Conservation (phyloP, 2,329 filamentous ascomycete genomes). For the Bipolaris sorokiniana region DNA sequence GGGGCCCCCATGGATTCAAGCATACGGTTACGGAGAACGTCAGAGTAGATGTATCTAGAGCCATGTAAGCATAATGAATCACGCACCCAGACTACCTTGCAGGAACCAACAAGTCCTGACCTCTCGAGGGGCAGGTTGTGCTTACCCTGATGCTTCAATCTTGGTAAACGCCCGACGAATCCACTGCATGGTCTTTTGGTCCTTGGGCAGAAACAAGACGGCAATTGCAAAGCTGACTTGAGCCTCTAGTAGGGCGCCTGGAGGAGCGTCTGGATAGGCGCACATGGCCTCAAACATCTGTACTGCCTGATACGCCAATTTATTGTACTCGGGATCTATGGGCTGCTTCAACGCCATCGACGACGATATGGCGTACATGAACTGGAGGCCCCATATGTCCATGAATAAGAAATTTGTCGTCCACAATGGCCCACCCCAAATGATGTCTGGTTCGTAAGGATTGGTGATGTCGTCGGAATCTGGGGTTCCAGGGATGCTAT, state of each 20-base stretch:
- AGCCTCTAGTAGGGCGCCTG: slow-evolving; percentile 72
- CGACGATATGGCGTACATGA: slow-evolving; percentile 82
- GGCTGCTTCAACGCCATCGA: slow-evolving; percentile 62
- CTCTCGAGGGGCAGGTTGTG: slow-evolving; percentile 16
- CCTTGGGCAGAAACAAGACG: slow-evolving; percentile 78
- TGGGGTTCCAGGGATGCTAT: slow-evolving; percentile 63
- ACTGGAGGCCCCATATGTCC: slow-evolving; percentile 77
- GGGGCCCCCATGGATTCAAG: slow-evolving; percentile 75
- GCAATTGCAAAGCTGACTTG: slow-evolving; percentile 80
- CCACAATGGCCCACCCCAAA: slow-evolving; percentile 69
- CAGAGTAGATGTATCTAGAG: slow-evolving; percentile 80
- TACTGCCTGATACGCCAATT: slow-evolving; percentile 72
- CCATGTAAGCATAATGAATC: slow-evolving; percentile 14
- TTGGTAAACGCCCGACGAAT: slow-evolving; percentile 77
- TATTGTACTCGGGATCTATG: slow-evolving; percentile 60
- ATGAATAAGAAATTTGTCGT: slow-evolving; percentile 75
- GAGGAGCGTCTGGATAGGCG: slow-evolving; percentile 71
- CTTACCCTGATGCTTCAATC: slow-evolving; percentile 80
- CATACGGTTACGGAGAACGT: slow-evolving; percentile 75
- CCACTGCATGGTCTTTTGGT: slow-evolving; percentile 77
- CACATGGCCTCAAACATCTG: slow-evolving; percentile 81
- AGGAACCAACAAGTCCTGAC: background rate
- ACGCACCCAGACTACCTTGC: too few relatives aligned
- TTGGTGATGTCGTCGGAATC: slow-evolving; percentile 73
- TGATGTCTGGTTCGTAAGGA: slow-evolving; percentile 73